A percentile compares a stretch with the other conserved stretches of the same genome.
phyloP scores from a whole-genome alignment of 2,329 filamentous ascomycete species.

The Monosporascus sp. region DNA sequence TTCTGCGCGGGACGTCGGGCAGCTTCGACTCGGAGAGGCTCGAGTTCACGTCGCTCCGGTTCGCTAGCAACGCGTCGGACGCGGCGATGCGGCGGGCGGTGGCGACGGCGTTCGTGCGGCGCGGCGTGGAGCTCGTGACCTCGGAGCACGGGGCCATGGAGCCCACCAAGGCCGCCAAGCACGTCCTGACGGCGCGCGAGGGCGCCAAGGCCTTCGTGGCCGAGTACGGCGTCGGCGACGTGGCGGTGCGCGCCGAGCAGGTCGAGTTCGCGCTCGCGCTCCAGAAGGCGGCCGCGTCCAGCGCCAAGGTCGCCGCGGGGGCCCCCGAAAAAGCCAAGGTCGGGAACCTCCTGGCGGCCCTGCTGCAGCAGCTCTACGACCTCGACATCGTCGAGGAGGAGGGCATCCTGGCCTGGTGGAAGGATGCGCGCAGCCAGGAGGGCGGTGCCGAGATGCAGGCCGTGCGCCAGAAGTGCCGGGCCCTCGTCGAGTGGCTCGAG shows the following conservation, averaged over 20 bases:
- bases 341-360: constrained; percentile 65
- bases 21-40: constrained; percentile 81
- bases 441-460: constrained; percentile 59
- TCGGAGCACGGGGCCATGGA: constrained; percentile 48
- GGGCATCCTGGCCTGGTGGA: constrained; percentile 85
- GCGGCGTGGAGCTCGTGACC: constrained; percentile 63
- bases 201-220: constrained; percentile 52
- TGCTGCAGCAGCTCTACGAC: constrained; percentile 80
- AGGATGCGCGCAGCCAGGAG: constrained; percentile 60
- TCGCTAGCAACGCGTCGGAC: constrained; percentile 86
- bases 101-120: constrained; percentile 77
- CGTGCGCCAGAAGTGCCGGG: constrained; percentile 68
- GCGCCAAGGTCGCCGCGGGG: constrained; percentile 44
- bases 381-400: constrained; percentile 85
- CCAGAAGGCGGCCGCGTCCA: constrained; percentile 70
- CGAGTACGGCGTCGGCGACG: constrained; percentile 57
- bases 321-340: constrained; percentile 39
- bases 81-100: constrained; percentile 83
- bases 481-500: constrained; percentile 79
- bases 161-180: constrained; percentile 59
- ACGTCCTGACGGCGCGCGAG: constrained; percentile 49
- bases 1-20: constrained; percentile 66
- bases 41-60: constrained; percentile 88
- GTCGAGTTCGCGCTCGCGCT: constrained; percentile 77
- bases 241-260: constrained; percentile 65